phyloP scores from a whole-genome alignment of 805 yeast genomes.

The Lachancea nothofagi region DNA sequence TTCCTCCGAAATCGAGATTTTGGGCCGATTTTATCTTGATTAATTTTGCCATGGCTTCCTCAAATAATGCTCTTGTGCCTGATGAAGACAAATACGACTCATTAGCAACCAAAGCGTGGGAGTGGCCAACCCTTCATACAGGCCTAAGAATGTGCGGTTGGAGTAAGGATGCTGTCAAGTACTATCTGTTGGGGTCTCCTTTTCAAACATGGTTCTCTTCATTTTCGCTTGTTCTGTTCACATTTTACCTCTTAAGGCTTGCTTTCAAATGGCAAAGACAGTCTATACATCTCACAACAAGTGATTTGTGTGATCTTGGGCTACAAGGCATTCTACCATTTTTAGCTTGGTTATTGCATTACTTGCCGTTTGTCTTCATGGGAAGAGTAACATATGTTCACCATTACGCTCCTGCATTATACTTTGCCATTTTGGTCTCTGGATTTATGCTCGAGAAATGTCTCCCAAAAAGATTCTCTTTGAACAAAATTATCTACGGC shows the following conservation, averaged over 20 bases:
- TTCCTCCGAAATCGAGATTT: slow-evolving; percentile 66
- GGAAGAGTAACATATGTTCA: slow-evolving; percentile 96
- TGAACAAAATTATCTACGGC: slow-evolving; percentile 19
- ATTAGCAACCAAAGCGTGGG: slow-evolving; percentile 73
- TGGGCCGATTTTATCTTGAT: slow-evolving; percentile 70
- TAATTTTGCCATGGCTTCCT: slow-evolving; percentile 83
- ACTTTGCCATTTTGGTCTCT: slow-evolving; percentile 78
- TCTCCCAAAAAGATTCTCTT: slow-evolving; percentile 10
- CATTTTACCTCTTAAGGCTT: slow-evolving; percentile 37
- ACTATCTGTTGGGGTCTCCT: slow-evolving; percentile 70
- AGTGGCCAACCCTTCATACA: slow-evolving; percentile 76
- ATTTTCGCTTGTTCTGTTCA: slow-evolving; percentile 49
- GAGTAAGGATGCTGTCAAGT: slow-evolving; percentile 53
- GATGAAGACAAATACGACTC: slow-evolving; percentile 70
- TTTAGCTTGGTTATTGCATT: slow-evolving; percentile 87
- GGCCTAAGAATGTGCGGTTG: slow-evolving; percentile 77
- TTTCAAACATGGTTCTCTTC: slow-evolving; percentile 74
- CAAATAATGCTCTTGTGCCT: slow-evolving; percentile 76
- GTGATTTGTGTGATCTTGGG: slow-evolving; percentile 37
- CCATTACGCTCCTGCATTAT: slow-evolving; percentile 92
- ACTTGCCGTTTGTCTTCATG: slow-evolving; percentile 84
- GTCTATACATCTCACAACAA: slow-evolving; percentile 39
- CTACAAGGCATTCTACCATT: slow-evolving; percentile 80
- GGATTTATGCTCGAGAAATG: slow-evolving; percentile 30
- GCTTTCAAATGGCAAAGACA: slow-evolving; percentile 67